A percentile compares a stretch with the other conserved stretches of the same genome.
Conservation (phyloP, 129 eudicot genomes). For the Gnaphalium uliginosum region DNA sequence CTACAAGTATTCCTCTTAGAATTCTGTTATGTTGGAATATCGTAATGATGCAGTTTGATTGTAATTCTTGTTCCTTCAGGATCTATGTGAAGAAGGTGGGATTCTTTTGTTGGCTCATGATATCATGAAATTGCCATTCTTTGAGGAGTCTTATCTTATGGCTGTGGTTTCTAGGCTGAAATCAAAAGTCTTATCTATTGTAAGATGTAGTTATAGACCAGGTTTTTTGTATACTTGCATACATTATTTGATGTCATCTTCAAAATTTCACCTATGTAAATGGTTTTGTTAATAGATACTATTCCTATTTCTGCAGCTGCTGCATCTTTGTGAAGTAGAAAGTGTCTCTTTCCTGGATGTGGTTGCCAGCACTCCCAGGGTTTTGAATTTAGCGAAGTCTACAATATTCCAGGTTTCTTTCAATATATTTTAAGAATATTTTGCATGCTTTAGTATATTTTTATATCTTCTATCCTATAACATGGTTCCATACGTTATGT, state of each 20-base stretch:
- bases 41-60: conserved; percentile 19
- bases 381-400: conserved; percentile 81
- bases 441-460: neutral
- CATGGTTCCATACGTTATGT: neutral
- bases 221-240: conserved; percentile 1
- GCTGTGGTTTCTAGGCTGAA: conserved; percentile 78
- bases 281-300: conserved; percentile 22
- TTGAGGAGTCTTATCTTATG: conserved; percentile 42
- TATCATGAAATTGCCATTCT: conserved; percentile 52
- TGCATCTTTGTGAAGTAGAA: conserved; percentile 94
- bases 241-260: neutral
- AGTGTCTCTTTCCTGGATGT: conserved; percentile 89
- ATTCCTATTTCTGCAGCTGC: conserved; percentile 60
- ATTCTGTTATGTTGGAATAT: conserved; percentile 14
- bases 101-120: conserved; percentile 73
- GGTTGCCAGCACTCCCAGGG: conserved; percentile 70
- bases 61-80: conserved; percentile 50
- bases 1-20: conserved; percentile 8
- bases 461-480: neutral
- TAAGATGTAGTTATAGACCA: conserved; percentile 46
- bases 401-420: conserved; percentile 74
- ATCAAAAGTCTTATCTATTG: conserved; percentile 81
- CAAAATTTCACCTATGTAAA: conserved; percentile 22
- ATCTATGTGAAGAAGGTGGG: conserved; percentile 88
- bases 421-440: conserved; percentile 2